Evolutionary conservation across 2,329 filamentous ascomycete genomes (phyloP), one percentile per base, ranked within the genome.

Genomic region (Colletotrichum tamarilloi): DNA sequence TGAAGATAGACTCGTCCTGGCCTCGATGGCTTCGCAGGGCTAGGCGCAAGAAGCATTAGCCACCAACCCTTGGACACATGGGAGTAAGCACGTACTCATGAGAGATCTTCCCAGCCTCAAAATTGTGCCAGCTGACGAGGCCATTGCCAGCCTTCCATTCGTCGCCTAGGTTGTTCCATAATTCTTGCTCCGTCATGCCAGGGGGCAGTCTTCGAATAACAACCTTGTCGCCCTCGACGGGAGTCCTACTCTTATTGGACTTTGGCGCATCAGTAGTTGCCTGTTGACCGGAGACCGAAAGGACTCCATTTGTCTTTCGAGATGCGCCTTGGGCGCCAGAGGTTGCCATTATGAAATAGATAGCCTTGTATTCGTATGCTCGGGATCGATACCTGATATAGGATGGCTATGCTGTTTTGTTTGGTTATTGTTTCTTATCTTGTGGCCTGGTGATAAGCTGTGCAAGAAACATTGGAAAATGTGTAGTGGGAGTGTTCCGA

Each of bases 201-300:
- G 97, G 95, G 11, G 97, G 94, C 4, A 99, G 89, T 70, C 96
- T 90, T 65, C 97, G 92, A 67, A 98, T 87, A 28, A 97, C 87
- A 14, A 98, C 88, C 86, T 98, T 98, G 79, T 97, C 89, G 72
- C 94, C 93, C 69, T 91, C 88, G 22, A 87, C 82, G 2, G 88
- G 81, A 3, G 84, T 78, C 76, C 89, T 87, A 38, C 85, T 82
- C 81, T 87, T 92, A 59, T 84, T 78, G 3, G 85, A 75, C 69
- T 81, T 83, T 6, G 82, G 76, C 35, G 83, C 72, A 57, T 86
- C 82, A 49, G 81, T 77, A n/a, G 84, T 78, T 2, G 85, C 84
- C 55, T 86, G 84, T 26, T 84, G 81, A 11, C 84, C 82, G 56
- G 85, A 82, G 59, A 89, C 85, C 56, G 88, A 84, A 42, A 90